Evolutionary conservation across 2,329 filamentous ascomycete genomes (phyloP), one percentile per base, ranked within the genome.

Genomic region (Microdochium nivale): DNA sequence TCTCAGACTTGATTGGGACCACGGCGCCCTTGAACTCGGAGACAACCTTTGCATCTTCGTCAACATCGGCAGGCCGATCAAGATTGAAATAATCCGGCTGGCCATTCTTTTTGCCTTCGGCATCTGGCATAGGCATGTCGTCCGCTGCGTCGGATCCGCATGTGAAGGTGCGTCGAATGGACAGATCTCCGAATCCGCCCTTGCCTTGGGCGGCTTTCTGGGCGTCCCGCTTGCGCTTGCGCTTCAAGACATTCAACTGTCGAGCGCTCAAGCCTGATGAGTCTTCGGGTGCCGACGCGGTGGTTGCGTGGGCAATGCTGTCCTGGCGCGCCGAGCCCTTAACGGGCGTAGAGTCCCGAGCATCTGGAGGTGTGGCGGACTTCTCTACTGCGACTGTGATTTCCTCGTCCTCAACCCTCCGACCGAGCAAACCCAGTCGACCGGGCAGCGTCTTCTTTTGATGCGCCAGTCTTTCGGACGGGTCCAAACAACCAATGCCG

Each of bases 231-330:
- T 97, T 99, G 44, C 90, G 84, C 66, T 97, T 96, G 44, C 94
- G 83, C 69, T 97, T 97, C 10, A 99, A 73, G 50, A 94, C 89
- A 62, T 99, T 99, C 21, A 96, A 80, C 63, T 99, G 94, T 43
- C 94, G 83, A 54, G 94, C 92, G 71, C 94, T 97, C 49, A 99
- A 76, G 2, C 84, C 84, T 3, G 79, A 70, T 11, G 40, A 44
- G 61, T 90, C 87, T 56, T 89, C 87, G 2, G 75, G 51, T 44
- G 70, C 59, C 52, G 72, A 73, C 23, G 64, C 63, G 25, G 74
- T 68, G 25, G 63, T 64, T 47, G 66, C 55, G 44, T 53, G 57
- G 25, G 55, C 50, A n/a, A 67, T 54, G 51, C 67, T 67, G 24
- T 75, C 73, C 33, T 68, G 65, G n/a, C 65, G 65, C 23, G 58